phyloP scores from a whole-genome alignment of 257 asterid genomes.

The Nemophila menziesii region DNA sequence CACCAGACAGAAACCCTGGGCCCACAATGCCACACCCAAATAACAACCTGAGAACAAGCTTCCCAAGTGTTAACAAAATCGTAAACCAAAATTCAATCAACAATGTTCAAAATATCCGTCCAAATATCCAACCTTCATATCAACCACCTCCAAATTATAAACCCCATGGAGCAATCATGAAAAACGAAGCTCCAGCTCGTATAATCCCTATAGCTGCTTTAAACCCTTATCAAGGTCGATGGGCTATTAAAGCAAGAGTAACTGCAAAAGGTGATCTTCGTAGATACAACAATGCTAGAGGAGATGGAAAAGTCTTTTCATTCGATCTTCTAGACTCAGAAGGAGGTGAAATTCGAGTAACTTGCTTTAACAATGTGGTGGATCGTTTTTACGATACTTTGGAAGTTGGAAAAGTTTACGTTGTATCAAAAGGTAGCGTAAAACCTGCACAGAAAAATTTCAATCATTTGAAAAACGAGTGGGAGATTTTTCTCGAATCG shows the following conservation, averaged over 20 bases:
- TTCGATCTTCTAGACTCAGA: constrained; percentile 93
- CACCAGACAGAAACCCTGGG: constrained; percentile 25
- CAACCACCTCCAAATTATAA: constrained; percentile 90
- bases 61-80: constrained; percentile 19
- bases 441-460: constrained; percentile 94
- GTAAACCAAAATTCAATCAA: constrained; percentile 25
- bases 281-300: constrained; percentile 85
- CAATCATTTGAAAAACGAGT: constrained; percentile 91
- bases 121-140: constrained; percentile 73
- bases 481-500: constrained; percentile 77
- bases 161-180: constrained; percentile 72
- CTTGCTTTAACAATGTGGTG: constrained; percentile 85
- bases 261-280: constrained; percentile 91
- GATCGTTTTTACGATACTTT: constrained; percentile 67
- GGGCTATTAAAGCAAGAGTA: constrained; percentile 98
- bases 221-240: constrained; percentile 96
- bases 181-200: constrained; percentile 93
- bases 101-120: constrained; percentile 44
- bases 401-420: constrained; percentile 74
- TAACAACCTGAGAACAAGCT: constrained; percentile 21
- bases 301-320: constrained; percentile 94
- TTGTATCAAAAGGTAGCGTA: constrained; percentile 80
- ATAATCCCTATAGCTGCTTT: constrained; percentile 81
- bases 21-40: constrained; percentile 18
- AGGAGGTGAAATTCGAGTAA: constrained; percentile 90